phyloP scores from a whole-genome alignment of 2,329 filamentous ascomycete species.

The Coniochaeta prunicola region DNA sequence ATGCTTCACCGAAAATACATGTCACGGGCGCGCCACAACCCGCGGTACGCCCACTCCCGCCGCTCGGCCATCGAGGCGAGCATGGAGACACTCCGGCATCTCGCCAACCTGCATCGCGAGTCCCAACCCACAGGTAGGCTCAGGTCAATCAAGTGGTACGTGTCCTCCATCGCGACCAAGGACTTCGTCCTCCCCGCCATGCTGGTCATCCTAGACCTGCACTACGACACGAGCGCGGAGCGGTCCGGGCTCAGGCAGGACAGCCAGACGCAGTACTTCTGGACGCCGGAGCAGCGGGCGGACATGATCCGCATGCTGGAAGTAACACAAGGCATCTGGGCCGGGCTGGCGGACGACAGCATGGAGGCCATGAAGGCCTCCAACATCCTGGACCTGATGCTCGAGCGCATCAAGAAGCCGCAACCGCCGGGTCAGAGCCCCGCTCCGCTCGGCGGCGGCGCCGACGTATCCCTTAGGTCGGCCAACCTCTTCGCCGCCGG shows the following conservation, averaged over 20 bases:
- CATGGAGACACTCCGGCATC: conserved; percentile 70
- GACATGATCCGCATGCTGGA: conserved; percentile 75
- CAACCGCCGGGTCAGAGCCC: conserved; percentile 23
- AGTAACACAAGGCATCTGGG: conserved; percentile 71
- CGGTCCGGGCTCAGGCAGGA: conserved; percentile 29
- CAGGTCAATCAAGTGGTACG: conserved; percentile 67
- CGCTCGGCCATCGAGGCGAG: conserved; percentile 81
- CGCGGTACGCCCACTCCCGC: conserved; percentile 77
- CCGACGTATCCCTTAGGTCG: conserved; percentile 5
- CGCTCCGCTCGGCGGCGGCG: background rate
- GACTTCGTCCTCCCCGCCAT: conserved; percentile 85
- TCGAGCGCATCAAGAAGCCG: conserved; percentile 61
- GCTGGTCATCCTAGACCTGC: conserved; percentile 75
- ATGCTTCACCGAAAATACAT: conserved; percentile 86
- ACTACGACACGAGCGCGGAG: conserved; percentile 54
- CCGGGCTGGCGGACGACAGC: conserved; percentile 64
- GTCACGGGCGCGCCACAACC: conserved; percentile 66
- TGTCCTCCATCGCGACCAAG: conserved; percentile 70
- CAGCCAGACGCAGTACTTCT: conserved; percentile 42
- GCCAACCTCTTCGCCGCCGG: conserved; percentile 1
- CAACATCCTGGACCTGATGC: conserved; percentile 73
- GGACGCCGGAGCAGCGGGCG: conserved; percentile 52
- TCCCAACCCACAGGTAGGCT: conserved; percentile 65
- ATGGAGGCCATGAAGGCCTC: conserved; percentile 89
- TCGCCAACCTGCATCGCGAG: conserved; percentile 69